Evolutionary conservation across 2,329 filamentous ascomycete species (phyloP), one percentile per base, ranked within the genome.

Genomic region (Phialocephala sp.): DNA sequence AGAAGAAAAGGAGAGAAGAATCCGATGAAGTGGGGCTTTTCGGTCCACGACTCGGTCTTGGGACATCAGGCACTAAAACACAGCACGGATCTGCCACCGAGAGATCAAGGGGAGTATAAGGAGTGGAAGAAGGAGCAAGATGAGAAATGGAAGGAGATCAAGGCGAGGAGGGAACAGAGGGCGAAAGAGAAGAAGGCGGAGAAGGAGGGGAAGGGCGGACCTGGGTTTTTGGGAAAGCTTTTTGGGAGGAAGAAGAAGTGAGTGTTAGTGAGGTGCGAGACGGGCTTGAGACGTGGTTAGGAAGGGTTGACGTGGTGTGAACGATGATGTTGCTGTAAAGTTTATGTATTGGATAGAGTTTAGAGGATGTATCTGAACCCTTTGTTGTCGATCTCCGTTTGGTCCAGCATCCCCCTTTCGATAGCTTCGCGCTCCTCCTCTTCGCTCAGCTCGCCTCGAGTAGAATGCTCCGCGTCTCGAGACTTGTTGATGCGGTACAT

Each of bases 401-500:
- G 76, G 72, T 86, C 84, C 67, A 81, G 77, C 84, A 87, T 86
- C 1, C 84, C 84, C 62, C 76, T 78, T 71, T 87, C 84, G 39
- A 87, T 80, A 0, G 82, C 84, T 47, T 81, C 80, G 57, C 77
- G 80, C 70, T 84, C 83, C 52, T 82, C 79, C 37, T 82, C 80
- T 4, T 78, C 77, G 52, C 66, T 72, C 11, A 69, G n/a, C 54
- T 69, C 68, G 2, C 68, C 70, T 11, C 65, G 54, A 8, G 64
- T 63, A 15, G 70, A 68, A 4, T 78, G 81, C 52, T 82, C 81
- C 0, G 79, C 74, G 72, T 88, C 85, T 27, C 85, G 76, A 65
- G 80, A 81, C 74, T 83, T 84, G 73, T 87, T 88, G 15, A 79
- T 79, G 1, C 76, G 72, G 70, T 78, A 84, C 85, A 87, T 87